Evolutionary conservation across 805 yeast species (phyloP), one percentile per base, ranked within the genome.

Genomic region (Cyberlindnera mississippiensis): DNA sequence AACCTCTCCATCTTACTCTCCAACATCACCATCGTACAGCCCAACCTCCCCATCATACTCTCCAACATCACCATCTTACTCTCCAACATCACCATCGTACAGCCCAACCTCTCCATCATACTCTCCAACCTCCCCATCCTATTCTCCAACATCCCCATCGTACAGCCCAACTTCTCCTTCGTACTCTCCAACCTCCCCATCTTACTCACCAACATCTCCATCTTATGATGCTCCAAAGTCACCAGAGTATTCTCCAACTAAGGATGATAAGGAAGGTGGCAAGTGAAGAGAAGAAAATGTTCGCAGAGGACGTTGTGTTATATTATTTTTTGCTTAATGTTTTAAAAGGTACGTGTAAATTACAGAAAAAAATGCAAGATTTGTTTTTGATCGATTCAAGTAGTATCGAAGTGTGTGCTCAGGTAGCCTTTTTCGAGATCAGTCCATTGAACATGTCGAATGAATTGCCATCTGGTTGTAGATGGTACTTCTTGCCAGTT

Each of bases 391-490:
- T 20, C 9, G 24, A 20, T 20, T 6, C 9, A 6, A 20, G 24
- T 20, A 27, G 14, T 27, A 24, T 24, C 27, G 27, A 24, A 8
- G 10, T 24, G 10, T 24, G 6, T 27, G 19, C 36, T 20, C 31
- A 35, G 27, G 32, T 35, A 6, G 64, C 62, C 56, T 80, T 83
- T 45, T 69, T 80, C 15, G 81, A 84, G 14, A 91, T 84, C 49
- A 93, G 69, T 0, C 98, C 98, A 52, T 75, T 83, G 67, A 93
- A 85, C 73, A 93, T 90, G 60, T 93, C 98, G 57, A 93, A 93
- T 3, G 97, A 87, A 60, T 93, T 93, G 1, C 99, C 99, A 62
- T 93, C 99, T 0, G 99, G 98, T 61, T 90, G 97, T 35, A 93
- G 66, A 52, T 87, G 83, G 49, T 73, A 80, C 4, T 56, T 66